Evolutionary conservation across 2,329 filamentous ascomycete genomes (phyloP), one percentile per base, ranked within the genome.

Genomic region (Xylaria arbuscula): DNA sequence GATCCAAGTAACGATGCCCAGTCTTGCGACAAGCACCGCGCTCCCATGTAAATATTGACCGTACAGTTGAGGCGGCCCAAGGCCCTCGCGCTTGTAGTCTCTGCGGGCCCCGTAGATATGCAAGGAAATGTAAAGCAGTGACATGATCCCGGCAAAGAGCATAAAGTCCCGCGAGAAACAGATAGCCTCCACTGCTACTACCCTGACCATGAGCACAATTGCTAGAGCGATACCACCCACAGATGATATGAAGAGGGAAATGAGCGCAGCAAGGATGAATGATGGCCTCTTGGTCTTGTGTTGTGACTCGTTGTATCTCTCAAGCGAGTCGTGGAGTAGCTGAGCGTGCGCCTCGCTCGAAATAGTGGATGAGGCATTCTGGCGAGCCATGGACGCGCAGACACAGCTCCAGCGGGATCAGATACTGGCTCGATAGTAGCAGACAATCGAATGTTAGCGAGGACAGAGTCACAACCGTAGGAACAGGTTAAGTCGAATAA

Each of bases 111-210:
- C 77, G 22, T 71, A 67, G 42, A 79, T 57, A 63, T 80, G 79
- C 34, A 80, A 53, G 15, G 61, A 68, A 8, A 76, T 73, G 24
- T 80, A 78, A 6, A 78, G 54, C 4, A 78, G 19, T 0, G 76
- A 72, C 51, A 77, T 65, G 0, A 61, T 56, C 1, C 73, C 72
- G 13, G 77, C 75, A 55, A 77, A 76, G 45, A 80, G 65, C 6
- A 79, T 70, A 8, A 79, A 68, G 54, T 78, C 75, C 13, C 78
- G 74, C 11, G 78, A 71, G 32, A 79, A 74, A 34, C 75, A 76
- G 53, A 73, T 71, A 4, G 72, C 68, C 48, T 72, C 66, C 1
- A 74, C 62, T 9, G 74, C 72, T 10, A 75, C 32, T 15, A 62
- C 24, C 47, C 67, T 59, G 13, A 59, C 51, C 40, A 78, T 70